Evolutionary conservation across 2,329 filamentous ascomycete species (phyloP).

Genomic region (Aureobasidium lini): DNA sequence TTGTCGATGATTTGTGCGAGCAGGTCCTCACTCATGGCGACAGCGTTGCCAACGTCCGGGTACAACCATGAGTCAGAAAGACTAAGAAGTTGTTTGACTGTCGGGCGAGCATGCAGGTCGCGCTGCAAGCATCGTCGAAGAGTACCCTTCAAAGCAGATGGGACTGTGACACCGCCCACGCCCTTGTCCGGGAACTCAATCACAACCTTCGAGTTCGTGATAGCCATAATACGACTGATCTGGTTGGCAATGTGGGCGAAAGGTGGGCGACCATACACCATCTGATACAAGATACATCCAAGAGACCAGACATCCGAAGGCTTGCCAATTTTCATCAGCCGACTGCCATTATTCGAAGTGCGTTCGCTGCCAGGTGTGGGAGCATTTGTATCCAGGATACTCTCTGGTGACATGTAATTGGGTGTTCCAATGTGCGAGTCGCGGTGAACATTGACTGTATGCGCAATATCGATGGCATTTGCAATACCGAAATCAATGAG

Average conservation of each 20-base stretch:
- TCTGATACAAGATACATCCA: slow-evolving; percentile 94
- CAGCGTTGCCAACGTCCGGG: slow-evolving; percentile 43
- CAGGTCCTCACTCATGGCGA: slow-evolving; percentile 50
- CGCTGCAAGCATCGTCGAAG: slow-evolving; percentile 52
- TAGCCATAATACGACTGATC: slow-evolving; percentile 78
- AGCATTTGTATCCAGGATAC: slow-evolving; percentile 78
- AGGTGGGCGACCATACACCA: slow-evolving; percentile 94
- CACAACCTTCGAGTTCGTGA: slow-evolving; percentile 67
- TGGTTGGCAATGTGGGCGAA: slow-evolving; percentile 88
- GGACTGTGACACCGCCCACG: slow-evolving; percentile 54
- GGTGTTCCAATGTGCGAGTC: slow-evolving; percentile 93
- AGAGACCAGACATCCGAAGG: slow-evolving; percentile 94
- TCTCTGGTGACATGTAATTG: slow-evolving; percentile 98
- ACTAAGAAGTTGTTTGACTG: slow-evolving; percentile 48
- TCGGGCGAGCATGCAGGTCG: slow-evolving; percentile 50
- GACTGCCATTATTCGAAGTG: slow-evolving; percentile 27
- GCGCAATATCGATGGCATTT: slow-evolving; percentile 89
- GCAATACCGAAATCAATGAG: slow-evolving; percentile 98
- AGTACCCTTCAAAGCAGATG: slow-evolving; percentile 48
- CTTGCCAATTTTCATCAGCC: slow-evolving; percentile 82
- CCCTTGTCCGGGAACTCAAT: slow-evolving; percentile 67
- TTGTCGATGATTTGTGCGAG: slow-evolving; percentile 52
- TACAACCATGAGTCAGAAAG: slow-evolving; percentile 52
- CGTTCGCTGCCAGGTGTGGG: slow-evolving; percentile 34
- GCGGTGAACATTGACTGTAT: slow-evolving; percentile 95